These are phyloP conservation scores for Mycena rosella DNA, from an alignment of 768 basidiomycete species.

Conservation along the genomic window DNA sequence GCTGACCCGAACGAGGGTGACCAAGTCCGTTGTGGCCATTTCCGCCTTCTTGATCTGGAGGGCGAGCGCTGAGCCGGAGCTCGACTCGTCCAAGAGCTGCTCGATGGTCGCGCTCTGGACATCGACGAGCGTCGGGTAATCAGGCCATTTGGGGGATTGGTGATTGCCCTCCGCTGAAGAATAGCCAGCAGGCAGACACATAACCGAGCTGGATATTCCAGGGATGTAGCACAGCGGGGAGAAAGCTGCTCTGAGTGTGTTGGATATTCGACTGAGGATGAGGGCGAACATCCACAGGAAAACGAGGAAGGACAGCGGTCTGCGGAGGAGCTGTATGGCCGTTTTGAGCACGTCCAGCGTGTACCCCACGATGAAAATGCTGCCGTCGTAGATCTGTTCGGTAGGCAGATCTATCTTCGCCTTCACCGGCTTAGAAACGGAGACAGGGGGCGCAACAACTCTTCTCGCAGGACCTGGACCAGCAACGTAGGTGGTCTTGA, in stretches of 20 bases:
- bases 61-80: slow-evolving; percentile 70
- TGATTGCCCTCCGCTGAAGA: slow-evolving; percentile 10
- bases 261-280: slow-evolving; percentile 55
- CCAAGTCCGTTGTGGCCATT: slow-evolving; percentile 79
- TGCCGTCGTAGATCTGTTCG: slow-evolving; percentile 36
- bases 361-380: slow-evolving; percentile 54
- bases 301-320: slow-evolving; percentile 67
- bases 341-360: slow-evolving; percentile 60
- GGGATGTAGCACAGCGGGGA: slow-evolving; percentile 75
- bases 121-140: slow-evolving; percentile 72
- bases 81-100: slow-evolving; percentile 69
- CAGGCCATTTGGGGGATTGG: slow-evolving; percentile 58
- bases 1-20: slow-evolving; percentile 72
- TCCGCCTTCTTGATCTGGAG: slow-evolving; percentile 82
- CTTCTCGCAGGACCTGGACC: slow-evolving; percentile 6
- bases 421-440: neutral
- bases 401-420: slow-evolving; percentile 24
- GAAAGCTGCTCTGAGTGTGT: slow-evolving; percentile 60
- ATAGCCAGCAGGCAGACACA: slow-evolving; percentile 54
- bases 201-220: slow-evolving; percentile 59
- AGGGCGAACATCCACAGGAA: slow-evolving; percentile 65
- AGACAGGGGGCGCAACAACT: neutral
- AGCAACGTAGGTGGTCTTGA: slow-evolving; percentile 15
- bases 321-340: slow-evolving; percentile 64
- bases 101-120: slow-evolving; percentile 74